phyloP scores from a whole-genome alignment of 345 rosid genomes.

The Trapa incisa region DNA sequence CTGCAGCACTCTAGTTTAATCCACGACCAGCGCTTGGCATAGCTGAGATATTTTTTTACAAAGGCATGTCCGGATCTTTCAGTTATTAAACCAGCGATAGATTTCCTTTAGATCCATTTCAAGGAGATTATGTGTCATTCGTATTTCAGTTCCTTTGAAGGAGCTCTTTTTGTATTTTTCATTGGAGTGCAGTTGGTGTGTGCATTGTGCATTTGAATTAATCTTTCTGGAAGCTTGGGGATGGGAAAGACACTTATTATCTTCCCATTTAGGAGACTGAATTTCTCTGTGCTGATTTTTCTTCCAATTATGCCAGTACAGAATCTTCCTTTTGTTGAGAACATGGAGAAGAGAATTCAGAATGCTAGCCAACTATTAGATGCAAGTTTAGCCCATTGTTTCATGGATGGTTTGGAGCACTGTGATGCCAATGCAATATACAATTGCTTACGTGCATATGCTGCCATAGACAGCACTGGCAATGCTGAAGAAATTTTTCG shows the following conservation, averaged over 20 bases:
- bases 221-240: background rate
- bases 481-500: slow-evolving; percentile 83
- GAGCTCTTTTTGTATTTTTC: background rate
- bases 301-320: slow-evolving; percentile 74
- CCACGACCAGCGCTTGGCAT: background rate
- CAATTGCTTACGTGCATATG: slow-evolving; percentile 94
- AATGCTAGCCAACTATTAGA: slow-evolving; percentile 72
- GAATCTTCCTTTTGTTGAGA: slow-evolving; percentile 94
- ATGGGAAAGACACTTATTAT: background rate
- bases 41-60: background rate
- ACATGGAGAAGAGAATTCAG: slow-evolving; percentile 94
- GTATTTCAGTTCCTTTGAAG: background rate
- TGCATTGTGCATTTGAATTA: background rate
- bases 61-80: background rate
- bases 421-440: slow-evolving; percentile 77
- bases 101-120: background rate
- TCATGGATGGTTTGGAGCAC: slow-evolving; percentile 77
- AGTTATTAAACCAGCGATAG: background rate
- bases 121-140: background rate
- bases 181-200: background rate
- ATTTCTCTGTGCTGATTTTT: slow-evolving; percentile 31
- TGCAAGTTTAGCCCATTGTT: slow-evolving; percentile 96
- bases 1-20: background rate
- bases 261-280: slow-evolving; percentile 5
- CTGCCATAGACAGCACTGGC: slow-evolving; percentile 70